Evolutionary conservation across 2,329 filamentous ascomycete species (phyloP).

Genomic region (Talaromyces albobiverticillius): DNA sequence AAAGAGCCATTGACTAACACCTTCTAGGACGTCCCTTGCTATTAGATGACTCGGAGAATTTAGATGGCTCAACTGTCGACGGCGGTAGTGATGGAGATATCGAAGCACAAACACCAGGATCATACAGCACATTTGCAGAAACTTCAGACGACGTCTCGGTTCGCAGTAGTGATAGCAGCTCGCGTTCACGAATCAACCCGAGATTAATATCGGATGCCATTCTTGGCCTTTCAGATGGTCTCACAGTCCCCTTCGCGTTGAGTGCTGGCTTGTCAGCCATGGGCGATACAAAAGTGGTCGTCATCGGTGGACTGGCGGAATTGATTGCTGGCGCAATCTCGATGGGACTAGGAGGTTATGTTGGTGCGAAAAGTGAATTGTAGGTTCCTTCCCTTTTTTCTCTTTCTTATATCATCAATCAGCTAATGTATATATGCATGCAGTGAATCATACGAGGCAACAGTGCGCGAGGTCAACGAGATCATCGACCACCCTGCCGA

Average conservation of each 20-base stretch:
- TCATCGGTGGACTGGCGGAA: conserved; percentile 68
- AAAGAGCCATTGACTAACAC: not conserved
- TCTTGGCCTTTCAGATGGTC: conserved; percentile 69
- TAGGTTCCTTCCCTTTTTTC: conserved; percentile 28
- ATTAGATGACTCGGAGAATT: conserved; percentile 22
- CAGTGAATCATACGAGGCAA: conserved; percentile 46
- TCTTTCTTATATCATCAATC: not conserved
- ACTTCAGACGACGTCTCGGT: conserved; percentile 13
- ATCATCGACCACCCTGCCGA: conserved; percentile 36
- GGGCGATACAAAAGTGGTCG: conserved; percentile 58
- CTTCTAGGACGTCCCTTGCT: conserved; percentile 32
- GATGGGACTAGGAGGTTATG: conserved; percentile 69
- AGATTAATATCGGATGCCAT: conserved; percentile 58
- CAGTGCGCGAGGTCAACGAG: conserved; percentile 42
- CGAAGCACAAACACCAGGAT: conserved; percentile 30
- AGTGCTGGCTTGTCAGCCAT: conserved; percentile 63
- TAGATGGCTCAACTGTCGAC: conserved; percentile 20
- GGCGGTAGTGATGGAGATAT: conserved; percentile 25
- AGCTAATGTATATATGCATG: conserved; percentile 6
- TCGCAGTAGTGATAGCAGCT: conserved; percentile 19
- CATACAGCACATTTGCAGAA: conserved; percentile 32
- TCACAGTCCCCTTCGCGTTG: conserved; percentile 72
- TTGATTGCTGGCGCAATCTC: conserved; percentile 67
- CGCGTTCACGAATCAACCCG: conserved; percentile 37
- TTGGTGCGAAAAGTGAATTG: conserved; percentile 54